Evolutionary conservation across 306 rosid genomes (phyloP).

Genomic region (Inga oerstediana): DNA sequence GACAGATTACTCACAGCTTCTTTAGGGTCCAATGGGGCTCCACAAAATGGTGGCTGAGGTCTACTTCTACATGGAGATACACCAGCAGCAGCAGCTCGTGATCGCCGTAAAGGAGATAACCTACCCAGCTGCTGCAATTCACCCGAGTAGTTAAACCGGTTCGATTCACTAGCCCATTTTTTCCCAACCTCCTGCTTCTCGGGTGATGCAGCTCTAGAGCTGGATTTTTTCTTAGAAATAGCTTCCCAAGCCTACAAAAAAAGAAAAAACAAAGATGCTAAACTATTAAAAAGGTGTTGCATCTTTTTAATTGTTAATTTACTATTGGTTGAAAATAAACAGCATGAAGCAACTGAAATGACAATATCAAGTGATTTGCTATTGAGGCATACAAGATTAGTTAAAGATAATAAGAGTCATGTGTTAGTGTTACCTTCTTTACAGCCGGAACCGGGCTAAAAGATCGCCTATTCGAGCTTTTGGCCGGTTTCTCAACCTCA

Average conservation of each 20-base stretch:
- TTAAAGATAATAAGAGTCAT: conserved; percentile 12
- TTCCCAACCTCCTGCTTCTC: conserved; percentile 49
- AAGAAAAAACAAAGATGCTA: not conserved
- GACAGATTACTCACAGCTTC: conserved; percentile 41
- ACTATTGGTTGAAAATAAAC: not conserved
- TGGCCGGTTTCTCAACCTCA: conserved; percentile 44
- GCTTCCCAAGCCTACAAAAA: conserved; percentile 63
- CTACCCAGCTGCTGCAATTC: conserved; percentile 56
- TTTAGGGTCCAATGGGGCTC: conserved; percentile 41
- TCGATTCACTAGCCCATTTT: conserved; percentile 57
- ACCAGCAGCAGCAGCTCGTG: conserved; percentile 48
- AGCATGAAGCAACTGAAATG: not conserved
- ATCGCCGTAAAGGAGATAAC: conserved; percentile 63
- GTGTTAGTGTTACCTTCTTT: conserved; percentile 63
- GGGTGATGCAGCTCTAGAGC: conserved; percentile 48
- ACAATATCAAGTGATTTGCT: not conserved
- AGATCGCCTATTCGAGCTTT: conserved; percentile 46
- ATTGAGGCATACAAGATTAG: conserved; percentile 3
- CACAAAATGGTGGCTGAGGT: conserved; percentile 50
- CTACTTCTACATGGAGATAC: conserved; percentile 60
- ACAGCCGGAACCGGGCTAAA: conserved; percentile 48
- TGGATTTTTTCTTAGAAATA: conserved; percentile 50
- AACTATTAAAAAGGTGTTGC: not conserved
- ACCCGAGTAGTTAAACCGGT: conserved; percentile 53
- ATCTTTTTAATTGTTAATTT: not conserved